A percentile compares a stretch with the other conserved stretches of the same genome.
Conservation (phyloP, 306 rosid species). For the Lablab purpureus region DNA sequence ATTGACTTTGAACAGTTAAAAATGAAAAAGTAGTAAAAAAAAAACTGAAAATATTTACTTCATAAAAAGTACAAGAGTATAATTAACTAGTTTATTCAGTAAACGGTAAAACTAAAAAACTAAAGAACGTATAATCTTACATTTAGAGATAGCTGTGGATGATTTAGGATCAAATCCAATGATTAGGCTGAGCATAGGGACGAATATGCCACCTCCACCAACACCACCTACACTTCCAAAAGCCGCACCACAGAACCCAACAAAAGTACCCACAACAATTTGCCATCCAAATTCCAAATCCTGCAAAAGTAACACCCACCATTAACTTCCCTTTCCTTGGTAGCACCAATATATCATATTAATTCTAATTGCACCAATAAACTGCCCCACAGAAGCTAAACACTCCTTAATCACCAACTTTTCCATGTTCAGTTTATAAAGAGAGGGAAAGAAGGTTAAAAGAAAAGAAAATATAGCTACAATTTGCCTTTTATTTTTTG, state of each 20-base stretch:
- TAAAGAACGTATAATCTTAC: conserved; percentile 50
- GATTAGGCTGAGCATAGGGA: conserved; percentile 90
- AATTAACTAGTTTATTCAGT: neutral
- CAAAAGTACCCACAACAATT: conserved; percentile 65
- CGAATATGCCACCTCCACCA: conserved; percentile 98
- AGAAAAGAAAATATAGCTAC: neutral
- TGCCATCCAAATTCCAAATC: conserved; percentile 89
- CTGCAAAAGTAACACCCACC: conserved; percentile 52
- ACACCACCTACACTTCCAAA: conserved; percentile 98
- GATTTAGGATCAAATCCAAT: conserved; percentile 94
- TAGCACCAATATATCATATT: too few relatives aligned
- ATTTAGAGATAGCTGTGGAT: conserved; percentile 95
- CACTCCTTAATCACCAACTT: conserved; percentile 24
- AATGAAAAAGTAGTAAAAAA: neutral
- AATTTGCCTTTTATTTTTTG: neutral
- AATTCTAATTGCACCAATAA: too few relatives aligned
- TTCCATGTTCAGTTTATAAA: neutral
- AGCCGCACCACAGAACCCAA: conserved; percentile 93
- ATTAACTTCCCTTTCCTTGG: conserved; percentile 9
- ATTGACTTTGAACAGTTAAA: neutral
- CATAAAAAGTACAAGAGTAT: too few relatives aligned
- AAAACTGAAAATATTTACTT: too few relatives aligned
- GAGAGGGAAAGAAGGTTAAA: neutral
- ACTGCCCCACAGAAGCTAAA: too few relatives aligned
- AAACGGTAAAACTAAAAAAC: neutral